Base-by-base conservation (phyloP, 768 basidiomycete genomes). In the Naganishia friedmannii region DNA sequence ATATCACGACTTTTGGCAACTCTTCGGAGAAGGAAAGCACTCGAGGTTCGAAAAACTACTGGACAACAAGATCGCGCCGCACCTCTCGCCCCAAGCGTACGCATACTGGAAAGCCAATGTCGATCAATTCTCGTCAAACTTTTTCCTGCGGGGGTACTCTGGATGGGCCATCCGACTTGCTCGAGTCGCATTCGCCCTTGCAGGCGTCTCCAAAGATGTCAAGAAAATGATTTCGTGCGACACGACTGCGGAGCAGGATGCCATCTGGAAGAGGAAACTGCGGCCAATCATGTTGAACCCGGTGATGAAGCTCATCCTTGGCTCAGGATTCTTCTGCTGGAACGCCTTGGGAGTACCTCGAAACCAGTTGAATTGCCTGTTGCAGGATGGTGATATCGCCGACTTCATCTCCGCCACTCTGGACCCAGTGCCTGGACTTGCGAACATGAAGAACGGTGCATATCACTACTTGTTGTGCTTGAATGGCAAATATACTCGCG, bases 291-390 rank as follows among this genome's bases (percentile, higher is more conserved):
- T 90, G 13, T 77, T 90, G 46, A 86, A 87, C 76, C 83, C 84
- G 26, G 69, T 87, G 28, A 86, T 90, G 60, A 70, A 72, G 19
- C 31, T 69, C n/a, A 55, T 70, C 39, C 77, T 72, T 26, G 76
- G 71, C 2, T 67, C 70, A 2, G 54, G 74, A 29, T 74, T 68
- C 76, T 88, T 87, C 78, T 88, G 87, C 72, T 91, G 90, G 90
- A 89, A 89, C 74, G 89, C 89, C 0, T 81, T 91, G 28, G 90
- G 90, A 19, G 90, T 91, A 4, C 89, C 90, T 3, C 80, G 84
- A 72, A 88, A 88, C 74, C 88, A 90, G 80, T 84, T 87, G 71
- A 82, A 83, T 68, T 87, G 88, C 84, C 80, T 89, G 66, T 74
- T 88, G 29, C 77, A 80, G 54, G 82, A 82, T 66, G 81, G 80